Base-by-base conservation (phyloP, 1,284 basidiomycete genomes). In the Cryptococcus sp. region DNA sequence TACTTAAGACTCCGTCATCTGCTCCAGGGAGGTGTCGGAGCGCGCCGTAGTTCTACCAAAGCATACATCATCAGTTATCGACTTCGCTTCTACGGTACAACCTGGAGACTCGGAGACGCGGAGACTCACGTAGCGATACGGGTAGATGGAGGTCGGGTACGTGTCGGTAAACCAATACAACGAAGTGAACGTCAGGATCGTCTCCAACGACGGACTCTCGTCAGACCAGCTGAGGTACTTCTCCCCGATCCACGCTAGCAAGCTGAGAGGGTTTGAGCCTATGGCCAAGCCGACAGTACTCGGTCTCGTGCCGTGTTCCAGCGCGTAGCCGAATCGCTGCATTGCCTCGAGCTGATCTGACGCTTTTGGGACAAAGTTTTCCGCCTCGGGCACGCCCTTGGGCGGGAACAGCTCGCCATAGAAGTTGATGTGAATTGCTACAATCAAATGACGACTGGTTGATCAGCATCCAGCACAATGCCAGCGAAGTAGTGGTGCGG, bases 221-320 rank as follows among this genome's bases (percentile, higher is more conserved):
- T 80, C 77, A 5, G 76, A 76, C 80, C 80, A 80, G 10, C 69
- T 71, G 39, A 70, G 59, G 53, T 71, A 73, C 65, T 81, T 81
- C 53, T 81, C 80, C 3, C 73, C 80, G 39, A 81, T 73, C 78
- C 78, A 81, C 1, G 78, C 74, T 15, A 81, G 72, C 0, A 78
- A 60, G 0, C 78, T 70, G 23, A 79, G 56, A 0, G 80, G 80
- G 3, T 68, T 76, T 16, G 69, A 68, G n/a, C 73, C 72, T 6
- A 80, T 67, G 0, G 74, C 71, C 1, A 76, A 62, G 3, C 77
- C 80, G 23, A 80, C 72, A 0, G 80, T 81, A 0, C 72, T 71
- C 0, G 80, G 80, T 35, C 75, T 58, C 1, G 80, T 81, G 8
- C 75, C 74, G n/a, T 71, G 62, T 31, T 67, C 60, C 17, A 69